These are phyloP conservation scores for Ulmus americana DNA, from an alignment of 331 rosid genomes.

Conservation along the genomic window DNA sequence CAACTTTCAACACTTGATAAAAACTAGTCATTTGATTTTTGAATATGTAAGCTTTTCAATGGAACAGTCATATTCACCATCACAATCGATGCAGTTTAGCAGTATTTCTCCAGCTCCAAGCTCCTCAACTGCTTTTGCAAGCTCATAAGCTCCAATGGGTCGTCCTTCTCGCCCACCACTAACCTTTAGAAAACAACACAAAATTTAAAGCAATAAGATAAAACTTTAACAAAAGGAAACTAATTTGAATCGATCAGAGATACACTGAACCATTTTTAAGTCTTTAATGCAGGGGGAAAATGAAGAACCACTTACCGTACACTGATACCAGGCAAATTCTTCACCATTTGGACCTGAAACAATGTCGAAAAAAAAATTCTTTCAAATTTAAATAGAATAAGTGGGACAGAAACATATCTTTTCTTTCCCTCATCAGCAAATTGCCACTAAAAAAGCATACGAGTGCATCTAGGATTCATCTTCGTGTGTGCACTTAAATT, in stretches of 20 bases:
- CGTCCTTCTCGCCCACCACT: constrained; percentile 88
- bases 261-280: no score
- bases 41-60: neutral
- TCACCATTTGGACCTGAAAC: constrained; percentile 94
- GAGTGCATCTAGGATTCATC: neutral
- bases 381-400: neutral
- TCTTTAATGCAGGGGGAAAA: neutral
- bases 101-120: constrained; percentile 98
- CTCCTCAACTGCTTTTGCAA: constrained; percentile 85
- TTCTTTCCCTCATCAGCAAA: neutral
- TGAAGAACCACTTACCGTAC: constrained; percentile 57
- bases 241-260: no score
- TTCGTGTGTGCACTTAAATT: neutral
- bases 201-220: neutral
- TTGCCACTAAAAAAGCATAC: neutral
- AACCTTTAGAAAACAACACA: constrained; percentile 41
- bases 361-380: neutral
- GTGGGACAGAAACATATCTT: neutral
- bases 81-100: constrained; percentile 91
- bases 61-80: constrained; percentile 43
- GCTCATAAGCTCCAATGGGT: constrained; percentile 90
- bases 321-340: constrained; percentile 95
- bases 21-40: neutral
- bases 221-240: neutral
- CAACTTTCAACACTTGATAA: neutral